Conservation (phyloP, 306 rosid species). For the Cajanus cajan region DNA sequence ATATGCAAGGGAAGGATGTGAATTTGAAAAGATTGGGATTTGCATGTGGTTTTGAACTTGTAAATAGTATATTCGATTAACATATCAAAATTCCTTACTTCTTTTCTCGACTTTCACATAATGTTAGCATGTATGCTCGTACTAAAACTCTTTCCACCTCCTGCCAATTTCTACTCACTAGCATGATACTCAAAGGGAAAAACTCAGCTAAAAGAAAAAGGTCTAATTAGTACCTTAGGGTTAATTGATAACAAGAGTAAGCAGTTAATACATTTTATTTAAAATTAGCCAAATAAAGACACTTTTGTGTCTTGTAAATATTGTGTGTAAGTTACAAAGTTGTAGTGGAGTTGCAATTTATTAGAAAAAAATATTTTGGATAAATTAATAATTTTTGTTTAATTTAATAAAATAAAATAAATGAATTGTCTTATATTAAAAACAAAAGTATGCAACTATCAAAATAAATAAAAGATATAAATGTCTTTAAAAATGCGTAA, state of each 20-base stretch:
- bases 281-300: no score
- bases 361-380: no score
- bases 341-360: no score
- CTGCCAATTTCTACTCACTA: not conserved
- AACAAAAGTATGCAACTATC: no score
- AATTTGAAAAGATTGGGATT: not conserved
- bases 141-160: not conserved
- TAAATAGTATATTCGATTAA: not conserved
- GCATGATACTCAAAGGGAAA: not conserved
- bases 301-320: no score
- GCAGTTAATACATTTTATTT: not conserved
- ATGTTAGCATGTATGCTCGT: not conserved
- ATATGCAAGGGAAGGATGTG: not conserved
- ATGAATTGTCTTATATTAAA: no score
- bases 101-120: not conserved
- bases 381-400: no score
- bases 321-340: no score
- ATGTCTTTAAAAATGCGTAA: no score
- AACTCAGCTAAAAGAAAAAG: no score
- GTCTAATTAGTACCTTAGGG: not conserved
- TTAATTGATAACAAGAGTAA: not conserved
- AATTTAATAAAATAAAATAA: no score
- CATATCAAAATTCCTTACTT: not conserved
- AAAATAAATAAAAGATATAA: no score
- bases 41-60: conserved; percentile 13